phyloP scores from a whole-genome alignment of 2,329 filamentous ascomycete species.

The Scleromitrula shiraiana region DNA sequence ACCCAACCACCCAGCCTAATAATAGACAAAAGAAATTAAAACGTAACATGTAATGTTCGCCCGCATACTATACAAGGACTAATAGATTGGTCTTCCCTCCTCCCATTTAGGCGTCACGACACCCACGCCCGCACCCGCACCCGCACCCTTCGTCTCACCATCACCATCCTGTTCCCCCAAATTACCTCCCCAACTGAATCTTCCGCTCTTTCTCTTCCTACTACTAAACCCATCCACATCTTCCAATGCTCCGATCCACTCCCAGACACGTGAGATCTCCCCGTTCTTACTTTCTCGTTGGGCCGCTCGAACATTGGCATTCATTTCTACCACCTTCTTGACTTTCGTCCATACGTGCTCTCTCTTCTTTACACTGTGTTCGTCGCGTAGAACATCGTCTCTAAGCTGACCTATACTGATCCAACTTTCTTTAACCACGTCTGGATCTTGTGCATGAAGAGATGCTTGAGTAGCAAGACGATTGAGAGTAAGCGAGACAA shows the following conservation, averaged over 20 bases:
- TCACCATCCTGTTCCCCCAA: background rate
- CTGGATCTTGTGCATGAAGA: conserved; percentile 58
- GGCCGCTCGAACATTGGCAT: conserved; percentile 77
- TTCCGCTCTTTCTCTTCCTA: conserved; percentile 42
- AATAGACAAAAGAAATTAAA: background rate
- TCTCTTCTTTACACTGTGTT: conserved; percentile 68
- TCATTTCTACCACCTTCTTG: conserved; percentile 77
- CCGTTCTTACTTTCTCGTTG: conserved; percentile 60
- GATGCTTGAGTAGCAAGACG: conserved; percentile 77
- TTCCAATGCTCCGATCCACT: conserved; percentile 56
- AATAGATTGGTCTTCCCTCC: conserved; percentile 30
- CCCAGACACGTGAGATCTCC: conserved; percentile 59
- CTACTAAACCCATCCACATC: conserved; percentile 28
- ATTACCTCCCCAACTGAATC: conserved; percentile 33
- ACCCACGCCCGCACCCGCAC: conserved; percentile 15
- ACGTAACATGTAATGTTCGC: background rate
- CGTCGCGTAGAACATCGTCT: conserved; percentile 79
- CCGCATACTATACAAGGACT: background rate
- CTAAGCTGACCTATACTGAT: conserved; percentile 82
- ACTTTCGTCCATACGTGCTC: conserved; percentile 82
- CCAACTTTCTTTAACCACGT: conserved; percentile 62
- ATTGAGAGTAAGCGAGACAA: conserved; percentile 80
- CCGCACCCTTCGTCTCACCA: background rate
- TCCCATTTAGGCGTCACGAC: conserved; percentile 24
- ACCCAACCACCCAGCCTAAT: too few species aligned